Conservation (phyloP, 345 rosid genomes). For the Eutrema japonicum region DNA sequence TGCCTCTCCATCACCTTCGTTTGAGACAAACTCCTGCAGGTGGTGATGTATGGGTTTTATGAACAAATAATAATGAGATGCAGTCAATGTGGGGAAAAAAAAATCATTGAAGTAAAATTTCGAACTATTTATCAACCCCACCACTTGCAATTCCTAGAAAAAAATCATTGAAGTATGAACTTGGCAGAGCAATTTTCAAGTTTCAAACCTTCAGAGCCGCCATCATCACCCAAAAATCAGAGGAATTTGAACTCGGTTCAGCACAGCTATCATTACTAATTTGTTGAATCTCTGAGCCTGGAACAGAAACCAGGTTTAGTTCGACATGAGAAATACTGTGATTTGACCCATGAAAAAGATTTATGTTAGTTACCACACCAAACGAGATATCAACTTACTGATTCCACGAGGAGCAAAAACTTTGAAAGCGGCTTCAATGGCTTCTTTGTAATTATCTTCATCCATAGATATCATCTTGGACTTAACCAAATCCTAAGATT, state of each 20-base stretch:
- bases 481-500: conserved; percentile 75
- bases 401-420: conserved; percentile 90
- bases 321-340: conserved; percentile 11
- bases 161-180: conserved; percentile 5
- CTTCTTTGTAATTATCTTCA: conserved; percentile 97
- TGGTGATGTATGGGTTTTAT: not conserved
- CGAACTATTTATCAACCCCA: not conserved
- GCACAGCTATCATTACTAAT: conserved; percentile 64
- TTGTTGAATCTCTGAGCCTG: conserved; percentile 72
- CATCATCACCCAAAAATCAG: conserved; percentile 97
- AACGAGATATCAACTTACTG: conserved; percentile 60
- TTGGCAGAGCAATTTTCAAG: conserved; percentile 25
- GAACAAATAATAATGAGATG: conserved; percentile 10
- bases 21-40: conserved; percentile 77
- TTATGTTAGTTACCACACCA: conserved; percentile 1
- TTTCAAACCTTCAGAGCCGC: conserved; percentile 87
- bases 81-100: not conserved
- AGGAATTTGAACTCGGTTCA: conserved; percentile 68
- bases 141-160: conserved; percentile 19
- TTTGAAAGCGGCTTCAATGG: conserved; percentile 85
- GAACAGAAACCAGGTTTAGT: conserved; percentile 19
- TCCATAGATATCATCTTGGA: conserved; percentile 68
- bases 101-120: not conserved
- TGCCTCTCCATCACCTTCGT: conserved; percentile 89
- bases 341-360: conserved; percentile 3